Percentiles rank a stretch among this genome's conserved stretches.
Conservation (phyloP, 169 alveolate species). For the Plasmodium coatneyi region DNA sequence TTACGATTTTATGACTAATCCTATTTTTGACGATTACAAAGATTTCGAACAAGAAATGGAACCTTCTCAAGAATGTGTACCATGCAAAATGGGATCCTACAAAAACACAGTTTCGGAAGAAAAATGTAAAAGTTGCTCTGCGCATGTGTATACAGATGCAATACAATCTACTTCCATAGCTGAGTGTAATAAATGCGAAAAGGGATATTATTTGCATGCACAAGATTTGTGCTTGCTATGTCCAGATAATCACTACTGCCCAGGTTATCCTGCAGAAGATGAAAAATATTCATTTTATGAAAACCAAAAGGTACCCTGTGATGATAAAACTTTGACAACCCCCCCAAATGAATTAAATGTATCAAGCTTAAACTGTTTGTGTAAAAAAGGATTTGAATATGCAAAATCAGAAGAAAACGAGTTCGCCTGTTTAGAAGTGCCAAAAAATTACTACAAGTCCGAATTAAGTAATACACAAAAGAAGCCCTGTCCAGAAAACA, state of each 20-base stretch:
- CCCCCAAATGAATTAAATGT: conserved; percentile 78
- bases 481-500: conserved; percentile 79
- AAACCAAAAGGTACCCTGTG: conserved; percentile 75
- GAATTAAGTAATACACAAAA: conserved; percentile 73
- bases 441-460: conserved; percentile 74
- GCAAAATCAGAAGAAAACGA: conserved; percentile 37
- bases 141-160: conserved; percentile 61
- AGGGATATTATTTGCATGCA: conserved; percentile 77
- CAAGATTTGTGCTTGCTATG: conserved; percentile 76
- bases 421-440: conserved; percentile 69
- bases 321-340: conserved; percentile 55
- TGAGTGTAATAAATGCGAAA: conserved; percentile 75
- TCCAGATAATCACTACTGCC: conserved; percentile 80
- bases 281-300: conserved; percentile 49
- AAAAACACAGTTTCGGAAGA: conserved; percentile 28
- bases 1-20: conserved; percentile 42
- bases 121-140: conserved; percentile 65
- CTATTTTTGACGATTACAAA: conserved; percentile 56
- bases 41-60: conserved; percentile 40
- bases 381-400: conserved; percentile 79
- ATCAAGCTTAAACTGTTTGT: conserved; percentile 77
- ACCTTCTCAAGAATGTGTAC: conserved; percentile 60
- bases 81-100: conserved; percentile 56
- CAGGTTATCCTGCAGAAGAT: conserved; percentile 73
- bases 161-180: conserved; percentile 44